A percentile compares a stretch with the other conserved stretches of the same genome.
phyloP scores from a whole-genome alignment of 768 basidiomycete genomes.

The Xerocomellus amylosporus region DNA sequence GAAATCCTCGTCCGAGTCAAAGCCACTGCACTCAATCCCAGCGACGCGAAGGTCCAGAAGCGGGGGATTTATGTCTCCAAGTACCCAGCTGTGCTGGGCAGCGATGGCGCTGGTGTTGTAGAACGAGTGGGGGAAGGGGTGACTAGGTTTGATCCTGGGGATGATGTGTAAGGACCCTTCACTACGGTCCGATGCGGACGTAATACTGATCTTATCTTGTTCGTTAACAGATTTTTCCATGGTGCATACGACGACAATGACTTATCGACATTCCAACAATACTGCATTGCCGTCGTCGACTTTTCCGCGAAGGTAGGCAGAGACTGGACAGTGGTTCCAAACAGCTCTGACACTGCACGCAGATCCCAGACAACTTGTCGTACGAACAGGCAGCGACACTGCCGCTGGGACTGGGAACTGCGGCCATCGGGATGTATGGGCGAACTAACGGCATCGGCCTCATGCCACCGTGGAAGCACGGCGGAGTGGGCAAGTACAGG shows the following conservation, averaged over 20 bases:
- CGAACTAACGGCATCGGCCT: slow-evolving; percentile 41
- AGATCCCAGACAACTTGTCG: slow-evolving; percentile 47
- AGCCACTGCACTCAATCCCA: slow-evolving; percentile 50
- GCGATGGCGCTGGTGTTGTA: slow-evolving; percentile 51
- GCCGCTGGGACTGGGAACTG: slow-evolving; percentile 48
- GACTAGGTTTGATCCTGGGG: slow-evolving; percentile 46
- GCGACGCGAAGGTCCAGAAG: slow-evolving; percentile 51
- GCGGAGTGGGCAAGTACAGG: slow-evolving; percentile 39
- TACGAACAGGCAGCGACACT: slow-evolving; percentile 50
- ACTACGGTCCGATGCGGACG: slow-evolving; percentile 1
- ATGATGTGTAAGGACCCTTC: slow-evolving; percentile 45
- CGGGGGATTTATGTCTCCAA: slow-evolving; percentile 37
- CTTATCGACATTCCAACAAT: slow-evolving; percentile 44
- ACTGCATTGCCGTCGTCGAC: slow-evolving; percentile 39
- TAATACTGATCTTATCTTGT: slow-evolving; percentile 26
- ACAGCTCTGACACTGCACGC: slow-evolving; percentile 8
- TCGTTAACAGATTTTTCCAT: slow-evolving; percentile 37
- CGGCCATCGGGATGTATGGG: slow-evolving; percentile 49
- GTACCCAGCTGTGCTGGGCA: slow-evolving; percentile 48
- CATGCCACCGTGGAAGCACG: slow-evolving; percentile 37
- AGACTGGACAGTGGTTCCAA: neutral
- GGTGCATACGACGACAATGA: slow-evolving; percentile 39
- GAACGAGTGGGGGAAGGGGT: slow-evolving; percentile 52
- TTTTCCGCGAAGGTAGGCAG: slow-evolving; percentile 39
- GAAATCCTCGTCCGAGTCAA: slow-evolving; percentile 48